phyloP scores from a whole-genome alignment of 352 stramenopile genomes.

The Globisporangium polare region DNA sequence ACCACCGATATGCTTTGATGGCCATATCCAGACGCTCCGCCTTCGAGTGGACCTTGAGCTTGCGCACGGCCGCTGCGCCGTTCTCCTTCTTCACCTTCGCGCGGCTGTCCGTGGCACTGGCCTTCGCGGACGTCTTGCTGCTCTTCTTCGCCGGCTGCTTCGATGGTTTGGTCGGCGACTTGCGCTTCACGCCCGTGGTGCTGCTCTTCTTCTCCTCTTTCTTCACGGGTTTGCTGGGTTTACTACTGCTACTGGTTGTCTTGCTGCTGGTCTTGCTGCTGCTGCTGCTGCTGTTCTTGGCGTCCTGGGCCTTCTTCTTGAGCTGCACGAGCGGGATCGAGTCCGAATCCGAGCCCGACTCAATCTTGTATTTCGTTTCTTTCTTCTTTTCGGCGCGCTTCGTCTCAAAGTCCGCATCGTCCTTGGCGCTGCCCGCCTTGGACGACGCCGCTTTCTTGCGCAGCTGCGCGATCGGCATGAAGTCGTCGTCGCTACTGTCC shows the following conservation, averaged over 20 bases:
- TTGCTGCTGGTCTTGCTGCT: slow-evolving; percentile 16
- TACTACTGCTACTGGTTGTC: slow-evolving; percentile 16
- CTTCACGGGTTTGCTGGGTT: slow-evolving; percentile 32
- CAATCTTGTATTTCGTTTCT: slow-evolving; percentile 25
- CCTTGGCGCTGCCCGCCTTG: slow-evolving; percentile 23
- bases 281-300: slow-evolving; percentile 10
- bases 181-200: slow-evolving; percentile 48
- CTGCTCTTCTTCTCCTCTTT: slow-evolving; percentile 22
- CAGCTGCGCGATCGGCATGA: slow-evolving; percentile 66
- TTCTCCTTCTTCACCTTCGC: slow-evolving; percentile 46
- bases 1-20: slow-evolving; percentile 99
- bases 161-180: slow-evolving; percentile 26
- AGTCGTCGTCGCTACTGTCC: slow-evolving; percentile 78
- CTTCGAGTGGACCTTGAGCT: slow-evolving; percentile 94
- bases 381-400: slow-evolving; percentile 19
- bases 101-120: slow-evolving; percentile 34
- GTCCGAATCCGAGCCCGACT: slow-evolving; percentile 74
- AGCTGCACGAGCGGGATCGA: slow-evolving; percentile 75
- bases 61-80: slow-evolving; percentile 45
- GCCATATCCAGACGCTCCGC: slow-evolving; percentile 93
- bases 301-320: slow-evolving; percentile 49
- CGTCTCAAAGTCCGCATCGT: slow-evolving; percentile 15
- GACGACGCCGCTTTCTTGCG: slow-evolving; percentile 35
- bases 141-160: slow-evolving; percentile 27
- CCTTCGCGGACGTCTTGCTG: slow-evolving; percentile 42